These are phyloP conservation scores for Tympanopsis confertula DNA, from an alignment of 2,329 filamentous ascomycete genomes.

Conservation along the genomic window DNA sequence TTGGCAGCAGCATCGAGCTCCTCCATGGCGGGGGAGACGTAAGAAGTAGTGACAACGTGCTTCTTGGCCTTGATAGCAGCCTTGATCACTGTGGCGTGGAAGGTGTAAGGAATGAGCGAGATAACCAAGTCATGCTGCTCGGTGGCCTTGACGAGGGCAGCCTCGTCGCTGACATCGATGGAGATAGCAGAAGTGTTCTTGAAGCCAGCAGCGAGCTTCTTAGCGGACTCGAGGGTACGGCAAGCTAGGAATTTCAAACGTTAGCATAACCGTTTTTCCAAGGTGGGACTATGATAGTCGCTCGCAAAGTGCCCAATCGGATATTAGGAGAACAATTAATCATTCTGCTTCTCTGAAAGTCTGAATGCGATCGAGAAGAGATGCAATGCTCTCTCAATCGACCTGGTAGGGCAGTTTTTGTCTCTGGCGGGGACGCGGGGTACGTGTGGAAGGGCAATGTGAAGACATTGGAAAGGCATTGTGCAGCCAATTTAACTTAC, in stretches of 20 bases:
- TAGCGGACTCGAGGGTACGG: conserved; percentile 65
- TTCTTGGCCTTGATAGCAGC: conserved; percentile 87
- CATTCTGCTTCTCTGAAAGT: too few species aligned
- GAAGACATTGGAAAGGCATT: too few species aligned
- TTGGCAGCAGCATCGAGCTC: conserved; percentile 75
- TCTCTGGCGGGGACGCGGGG: too few species aligned
- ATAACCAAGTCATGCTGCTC: conserved; percentile 71
- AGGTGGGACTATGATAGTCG: background rate
- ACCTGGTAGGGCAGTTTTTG: too few species aligned
- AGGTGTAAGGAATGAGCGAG: conserved; percentile 81
- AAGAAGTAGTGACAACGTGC: conserved; percentile 89
- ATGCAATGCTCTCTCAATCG: too few species aligned
- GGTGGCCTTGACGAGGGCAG: conserved; percentile 70
- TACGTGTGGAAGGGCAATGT: too few species aligned
- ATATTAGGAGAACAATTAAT: too few species aligned
- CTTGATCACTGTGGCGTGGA: conserved; percentile 83
- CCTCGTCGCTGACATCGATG: conserved; percentile 69
- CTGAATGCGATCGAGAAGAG: too few species aligned
- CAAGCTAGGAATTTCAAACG: conserved; percentile 43
- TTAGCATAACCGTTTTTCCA: background rate
- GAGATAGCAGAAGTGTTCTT: conserved; percentile 65
- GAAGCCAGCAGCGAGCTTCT: conserved; percentile 64
- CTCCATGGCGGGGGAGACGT: conserved; percentile 84
- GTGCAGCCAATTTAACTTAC: conserved; percentile 30
- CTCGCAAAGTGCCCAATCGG: too few species aligned